These are phyloP conservation scores for Phytophthora sp. DNA, from an alignment of 352 stramenopile genomes.

Conservation along the genomic window DNA sequence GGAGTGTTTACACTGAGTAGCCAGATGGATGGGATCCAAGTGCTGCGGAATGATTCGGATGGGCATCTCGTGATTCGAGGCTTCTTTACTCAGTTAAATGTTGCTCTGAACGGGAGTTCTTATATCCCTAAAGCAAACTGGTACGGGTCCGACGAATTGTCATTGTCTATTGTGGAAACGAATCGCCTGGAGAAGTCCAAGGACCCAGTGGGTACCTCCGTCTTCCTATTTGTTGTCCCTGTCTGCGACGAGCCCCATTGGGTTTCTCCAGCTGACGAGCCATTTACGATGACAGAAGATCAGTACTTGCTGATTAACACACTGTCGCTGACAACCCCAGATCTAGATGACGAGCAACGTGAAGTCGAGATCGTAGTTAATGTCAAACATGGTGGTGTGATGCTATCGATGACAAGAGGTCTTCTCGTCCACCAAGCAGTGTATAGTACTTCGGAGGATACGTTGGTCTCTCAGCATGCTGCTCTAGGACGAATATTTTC, in stretches of 20 bases:
- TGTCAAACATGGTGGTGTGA: slow-evolving; percentile 56
- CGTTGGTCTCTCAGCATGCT: slow-evolving; percentile 21
- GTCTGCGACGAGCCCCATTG: slow-evolving; percentile 65
- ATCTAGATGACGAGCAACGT: slow-evolving; percentile 38
- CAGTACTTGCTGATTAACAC: slow-evolving; percentile 42
- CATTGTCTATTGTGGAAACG: slow-evolving; percentile 39
- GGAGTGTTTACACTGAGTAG: slow-evolving; percentile 37
- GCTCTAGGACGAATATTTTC: slow-evolving; percentile 10
- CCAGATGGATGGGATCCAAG: slow-evolving; percentile 32
- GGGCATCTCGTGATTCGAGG: slow-evolving; percentile 42
- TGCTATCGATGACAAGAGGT: slow-evolving; percentile 50
- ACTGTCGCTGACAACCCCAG: slow-evolving; percentile 39
- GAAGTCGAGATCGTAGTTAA: slow-evolving; percentile 44
- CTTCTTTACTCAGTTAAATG: slow-evolving; percentile 60
- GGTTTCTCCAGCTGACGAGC: slow-evolving; percentile 5
- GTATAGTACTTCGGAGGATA: slow-evolving; percentile 26
- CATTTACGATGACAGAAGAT: slow-evolving; percentile 54
- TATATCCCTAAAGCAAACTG: slow-evolving; percentile 63
- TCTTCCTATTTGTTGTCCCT: slow-evolving; percentile 54
- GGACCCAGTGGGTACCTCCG: slow-evolving; percentile 3
- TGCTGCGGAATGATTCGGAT: slow-evolving; percentile 34
- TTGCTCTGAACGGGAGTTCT: slow-evolving; percentile 49
- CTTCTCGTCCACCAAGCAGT: slow-evolving; percentile 35
- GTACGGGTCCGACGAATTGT: slow-evolving; percentile 62
- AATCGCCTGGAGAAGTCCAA: slow-evolving; percentile 7